Evolutionary conservation across 2,329 filamentous ascomycete species (phyloP).

Genomic region (Clonostachys solani): DNA sequence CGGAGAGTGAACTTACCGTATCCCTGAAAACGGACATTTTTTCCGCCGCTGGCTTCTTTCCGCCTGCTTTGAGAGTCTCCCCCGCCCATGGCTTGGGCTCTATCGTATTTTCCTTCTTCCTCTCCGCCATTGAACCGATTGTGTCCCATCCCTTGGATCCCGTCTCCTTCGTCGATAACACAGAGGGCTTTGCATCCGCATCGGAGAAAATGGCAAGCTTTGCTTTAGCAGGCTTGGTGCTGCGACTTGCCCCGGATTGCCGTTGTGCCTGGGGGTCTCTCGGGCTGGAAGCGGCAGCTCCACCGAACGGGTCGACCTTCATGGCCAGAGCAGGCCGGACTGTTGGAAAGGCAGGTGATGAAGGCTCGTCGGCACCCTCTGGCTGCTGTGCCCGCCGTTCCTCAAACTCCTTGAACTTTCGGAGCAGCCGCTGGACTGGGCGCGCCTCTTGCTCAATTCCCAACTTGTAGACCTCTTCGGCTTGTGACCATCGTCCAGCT

Average conservation of each 20-base stretch:
- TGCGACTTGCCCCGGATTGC: slow-evolving; percentile 31
- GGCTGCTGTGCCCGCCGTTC: slow-evolving; percentile 65
- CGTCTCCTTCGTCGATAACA: slow-evolving; percentile 45
- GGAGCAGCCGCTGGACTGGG: slow-evolving; percentile 72
- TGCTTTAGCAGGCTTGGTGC: slow-evolving; percentile 64
- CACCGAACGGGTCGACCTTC: slow-evolving; percentile 79
- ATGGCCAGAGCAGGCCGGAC: slow-evolving; percentile 79
- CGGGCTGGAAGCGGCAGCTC: slow-evolving; percentile 43
- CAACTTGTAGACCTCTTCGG: slow-evolving; percentile 88
- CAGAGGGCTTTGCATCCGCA: slow-evolving; percentile 55
- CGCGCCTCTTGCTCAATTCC: slow-evolving; percentile 86
- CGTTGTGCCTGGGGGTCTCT: slow-evolving; percentile 64
- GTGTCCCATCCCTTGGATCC: slow-evolving; percentile 80
- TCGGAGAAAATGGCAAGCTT: slow-evolving; percentile 95
- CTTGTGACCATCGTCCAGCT: slow-evolving; percentile 79
- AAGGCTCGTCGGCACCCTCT: slow-evolving; percentile 60
- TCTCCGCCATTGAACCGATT: slow-evolving; percentile 79
- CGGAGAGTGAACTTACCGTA: slow-evolving; percentile 59
- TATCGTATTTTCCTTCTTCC: slow-evolving; percentile 89
- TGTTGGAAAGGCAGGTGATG: slow-evolving; percentile 81
- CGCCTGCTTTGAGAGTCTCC: slow-evolving; percentile 83
- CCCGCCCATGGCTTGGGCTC: slow-evolving; percentile 89
- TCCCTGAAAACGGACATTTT: slow-evolving; percentile 97
- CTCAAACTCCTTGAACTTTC: slow-evolving; percentile 93
- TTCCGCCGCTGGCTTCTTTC: slow-evolving; percentile 66